These are phyloP conservation scores for Leccinum fallax DNA, from an alignment of 1,284 basidiomycete genomes.

Conservation along the genomic window DNA sequence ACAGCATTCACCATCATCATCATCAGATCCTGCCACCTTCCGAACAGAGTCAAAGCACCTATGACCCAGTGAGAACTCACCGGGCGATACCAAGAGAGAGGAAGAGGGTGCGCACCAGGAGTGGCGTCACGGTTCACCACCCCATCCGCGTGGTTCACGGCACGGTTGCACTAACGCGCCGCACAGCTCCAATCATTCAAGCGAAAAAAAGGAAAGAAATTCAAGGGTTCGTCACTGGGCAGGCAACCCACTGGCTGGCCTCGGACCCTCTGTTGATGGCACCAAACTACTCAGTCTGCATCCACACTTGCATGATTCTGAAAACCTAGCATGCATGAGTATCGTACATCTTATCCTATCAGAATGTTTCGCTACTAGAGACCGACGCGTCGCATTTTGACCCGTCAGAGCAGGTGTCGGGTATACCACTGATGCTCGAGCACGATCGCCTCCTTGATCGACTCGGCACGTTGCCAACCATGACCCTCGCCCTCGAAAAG, in stretches of 20 bases:
- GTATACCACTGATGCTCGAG: conserved; percentile 41
- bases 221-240: too few species aligned
- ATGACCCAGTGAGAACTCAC: too few species aligned
- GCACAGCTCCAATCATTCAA: neutral
- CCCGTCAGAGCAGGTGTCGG: conserved; percentile 15
- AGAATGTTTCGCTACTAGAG: neutral
- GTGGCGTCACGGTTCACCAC: too few species aligned
- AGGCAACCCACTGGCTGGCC: too few species aligned
- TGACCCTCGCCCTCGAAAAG: conserved; percentile 57
- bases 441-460: conserved; percentile 46
- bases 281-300: neutral
- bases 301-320: neutral
- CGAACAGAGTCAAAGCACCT: too few species aligned
- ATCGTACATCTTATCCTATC: neutral
- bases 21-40: neutral
- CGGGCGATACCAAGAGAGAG: too few species aligned
- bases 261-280: too few species aligned
- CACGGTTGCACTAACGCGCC: too few species aligned
- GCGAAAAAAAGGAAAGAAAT: neutral
- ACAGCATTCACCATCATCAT: too few species aligned
- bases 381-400: neutral
- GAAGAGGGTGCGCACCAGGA: too few species aligned
- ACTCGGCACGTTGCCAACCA: conserved; percentile 50
- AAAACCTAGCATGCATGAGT: neutral
- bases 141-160: too few species aligned